Evolutionary conservation across 192 early-diverging fungal genomes (phyloP), one percentile per base, ranked within the genome.

Genomic region (Cetraspora pellucida): DNA sequence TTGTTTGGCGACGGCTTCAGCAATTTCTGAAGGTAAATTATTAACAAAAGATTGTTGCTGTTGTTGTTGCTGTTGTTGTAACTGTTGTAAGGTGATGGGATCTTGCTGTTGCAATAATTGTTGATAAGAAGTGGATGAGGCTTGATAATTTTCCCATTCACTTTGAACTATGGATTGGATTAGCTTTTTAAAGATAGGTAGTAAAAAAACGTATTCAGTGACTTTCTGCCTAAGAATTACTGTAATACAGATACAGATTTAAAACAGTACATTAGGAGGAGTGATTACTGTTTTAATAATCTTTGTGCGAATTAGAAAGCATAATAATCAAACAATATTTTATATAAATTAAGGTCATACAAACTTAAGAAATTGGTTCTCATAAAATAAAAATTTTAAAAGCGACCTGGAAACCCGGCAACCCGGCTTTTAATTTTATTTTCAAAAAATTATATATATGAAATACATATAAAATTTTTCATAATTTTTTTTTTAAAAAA

Each of bases 111-210:
- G 17, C 46, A 21, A 47, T 50, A 46, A 23, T 16, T 50, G 47
- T 4, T 46, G 46, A 0, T 46, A 27, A 70, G 25, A 70, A 70
- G 14, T 11, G 11, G 68, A 47, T 27, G 68, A 70, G 25, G 68
- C 21, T 50, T 70, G 68, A 30, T 70, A 50, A 23, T 72, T 5
- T 43, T 27, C 52, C 70, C 52, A 57, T 37, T 54, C 21, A 58
- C 57, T 72, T 55, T 72, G 52, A 72, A 72, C 70, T 25, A 72
- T 45, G 10, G 45, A 37, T 52, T 72, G 50, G 8, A 72, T 72
- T 72, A 72, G 25, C 70, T 72, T 61, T 30, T 37, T n/a, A n/a
- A 37, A 65, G 31, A 65, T 6, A 25, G 5, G 5, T 28, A 25
- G 9, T 19, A 64, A 19, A 27, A 31, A 9, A 7, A 5, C 37